phyloP scores from a whole-genome alignment of 2,329 filamentous ascomycete species.

The Phialocephala sp. region DNA sequence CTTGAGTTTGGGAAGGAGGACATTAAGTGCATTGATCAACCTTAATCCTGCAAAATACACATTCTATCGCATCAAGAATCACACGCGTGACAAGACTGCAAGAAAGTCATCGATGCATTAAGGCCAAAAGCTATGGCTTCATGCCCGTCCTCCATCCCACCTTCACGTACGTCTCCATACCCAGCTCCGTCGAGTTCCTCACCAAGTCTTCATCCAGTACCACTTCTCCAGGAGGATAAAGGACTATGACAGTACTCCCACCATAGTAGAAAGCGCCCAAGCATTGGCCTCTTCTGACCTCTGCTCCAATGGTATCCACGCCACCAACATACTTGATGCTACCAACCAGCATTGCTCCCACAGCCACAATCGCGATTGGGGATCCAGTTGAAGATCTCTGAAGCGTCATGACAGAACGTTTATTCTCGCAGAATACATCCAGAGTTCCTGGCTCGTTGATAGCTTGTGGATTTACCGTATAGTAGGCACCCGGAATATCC shows the following conservation, averaged over 20 bases:
- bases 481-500: conserved; percentile 50
- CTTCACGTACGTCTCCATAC: conserved; percentile 29
- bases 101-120: neutral
- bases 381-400: conserved; percentile 27
- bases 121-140: conserved; percentile 16
- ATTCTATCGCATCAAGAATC: neutral
- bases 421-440: conserved; percentile 33
- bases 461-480: conserved; percentile 49
- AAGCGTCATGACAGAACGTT: conserved; percentile 29
- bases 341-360: conserved; percentile 30
- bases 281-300: conserved; percentile 29
- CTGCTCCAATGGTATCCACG: conserved; percentile 23
- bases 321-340: conserved; percentile 30
- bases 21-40: neutral
- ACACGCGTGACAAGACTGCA: neutral
- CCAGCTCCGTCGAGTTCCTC: conserved; percentile 22
- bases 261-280: conserved; percentile 30
- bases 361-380: conserved; percentile 29
- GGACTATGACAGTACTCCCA: conserved; percentile 29
- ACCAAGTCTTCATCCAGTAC: conserved; percentile 29
- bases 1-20: neutral
- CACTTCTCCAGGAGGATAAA: conserved; percentile 31
- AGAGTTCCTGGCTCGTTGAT: conserved; percentile 32
- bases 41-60: neutral
- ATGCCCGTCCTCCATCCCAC: conserved; percentile 30